Conservation (phyloP, 176 grass and related monocot genomes). For the Raddia distichophylla region DNA sequence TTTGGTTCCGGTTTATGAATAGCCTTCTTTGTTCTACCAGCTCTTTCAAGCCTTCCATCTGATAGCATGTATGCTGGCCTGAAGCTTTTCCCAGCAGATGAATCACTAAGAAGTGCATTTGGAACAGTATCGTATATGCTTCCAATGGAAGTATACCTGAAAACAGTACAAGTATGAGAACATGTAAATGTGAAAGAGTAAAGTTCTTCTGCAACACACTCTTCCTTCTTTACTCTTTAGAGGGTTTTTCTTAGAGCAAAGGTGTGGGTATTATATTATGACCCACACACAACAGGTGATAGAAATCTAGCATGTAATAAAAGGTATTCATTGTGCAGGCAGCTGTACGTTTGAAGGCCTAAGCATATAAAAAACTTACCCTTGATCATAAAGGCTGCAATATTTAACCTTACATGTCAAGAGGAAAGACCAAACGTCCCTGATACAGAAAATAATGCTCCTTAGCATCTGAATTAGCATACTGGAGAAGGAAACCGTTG, state of each 20-base stretch:
- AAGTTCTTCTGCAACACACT: background rate
- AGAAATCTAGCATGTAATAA: background rate
- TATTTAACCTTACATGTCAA: slow-evolving; percentile 94
- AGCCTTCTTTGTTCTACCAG: slow-evolving; percentile 85
- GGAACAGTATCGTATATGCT: slow-evolving; percentile 98
- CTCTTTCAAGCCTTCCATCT: slow-evolving; percentile 97
- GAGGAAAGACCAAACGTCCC: slow-evolving; percentile 99
- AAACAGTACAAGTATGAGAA: slow-evolving; percentile 9
- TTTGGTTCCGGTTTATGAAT: slow-evolving; percentile 47
- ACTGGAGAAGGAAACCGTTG: slow-evolving; percentile 22
- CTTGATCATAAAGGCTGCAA: slow-evolving; percentile 95
- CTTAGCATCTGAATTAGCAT: slow-evolving; percentile 40
- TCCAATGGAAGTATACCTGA: slow-evolving; percentile 98
- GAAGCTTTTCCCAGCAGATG: slow-evolving; percentile 65
- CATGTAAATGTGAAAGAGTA: slow-evolving; percentile 16
- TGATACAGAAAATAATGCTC: slow-evolving; percentile 48
- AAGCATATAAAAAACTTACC: slow-evolving; percentile 49
- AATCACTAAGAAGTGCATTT: slow-evolving; percentile 88
- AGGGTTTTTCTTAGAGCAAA: slow-evolving; percentile 6
- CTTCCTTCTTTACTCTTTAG: background rate
- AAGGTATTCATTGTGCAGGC: background rate
- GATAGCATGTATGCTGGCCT: slow-evolving; percentile 98
- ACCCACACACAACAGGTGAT: background rate
- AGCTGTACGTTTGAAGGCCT: slow-evolving; percentile 9
- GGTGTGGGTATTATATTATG: background rate